Conservation (phyloP, 495 filamentous ascomycete species). For the Lophium mytilinum region DNA sequence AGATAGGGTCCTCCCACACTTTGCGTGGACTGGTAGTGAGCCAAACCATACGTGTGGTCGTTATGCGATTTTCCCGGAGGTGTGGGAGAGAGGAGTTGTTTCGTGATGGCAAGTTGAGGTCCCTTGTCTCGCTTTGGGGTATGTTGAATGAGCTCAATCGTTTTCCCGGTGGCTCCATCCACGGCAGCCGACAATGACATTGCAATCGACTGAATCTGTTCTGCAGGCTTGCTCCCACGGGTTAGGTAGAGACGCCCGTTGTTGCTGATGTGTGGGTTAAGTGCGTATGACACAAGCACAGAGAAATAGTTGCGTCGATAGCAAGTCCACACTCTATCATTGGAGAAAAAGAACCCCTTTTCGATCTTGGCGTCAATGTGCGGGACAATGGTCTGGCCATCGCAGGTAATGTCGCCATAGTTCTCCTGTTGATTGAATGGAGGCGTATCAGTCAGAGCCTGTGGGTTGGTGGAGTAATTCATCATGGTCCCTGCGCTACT, state of each 20-base stretch:
- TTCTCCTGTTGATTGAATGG: conserved; percentile 41
- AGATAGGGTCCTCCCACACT: conserved; percentile 9
- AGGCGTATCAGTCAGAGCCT: conserved; percentile 18
- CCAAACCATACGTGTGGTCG: conserved; percentile 12
- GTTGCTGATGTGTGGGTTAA: conserved; percentile 45
- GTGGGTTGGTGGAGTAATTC: conserved; percentile 3
- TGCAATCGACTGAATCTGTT: conserved; percentile 56
- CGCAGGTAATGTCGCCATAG: conserved; percentile 50
- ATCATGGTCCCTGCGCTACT: neutral
- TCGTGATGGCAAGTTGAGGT: conserved; percentile 68
- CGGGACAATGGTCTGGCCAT: conserved; percentile 54
- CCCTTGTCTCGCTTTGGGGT: conserved; percentile 94
- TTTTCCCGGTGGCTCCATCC: conserved; percentile 66
- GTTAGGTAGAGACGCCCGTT: conserved; percentile 22
- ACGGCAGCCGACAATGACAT: conserved; percentile 87
- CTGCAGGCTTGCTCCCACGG: conserved; percentile 32
- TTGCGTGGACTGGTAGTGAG: conserved; percentile 9
- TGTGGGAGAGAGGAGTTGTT: conserved; percentile 59
- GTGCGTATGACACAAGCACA: conserved; percentile 70
- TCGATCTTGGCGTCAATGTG: conserved; percentile 82
- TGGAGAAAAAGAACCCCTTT: conserved; percentile 82
- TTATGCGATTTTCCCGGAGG: conserved; percentile 38
- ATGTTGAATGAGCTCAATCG: conserved; percentile 84
- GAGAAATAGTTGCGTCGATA: conserved; percentile 94
- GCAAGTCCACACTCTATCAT: conserved; percentile 88